Conservation (phyloP, 2,329 filamentous ascomycete genomes). For the Aspergillus quadrilineatus region DNA sequence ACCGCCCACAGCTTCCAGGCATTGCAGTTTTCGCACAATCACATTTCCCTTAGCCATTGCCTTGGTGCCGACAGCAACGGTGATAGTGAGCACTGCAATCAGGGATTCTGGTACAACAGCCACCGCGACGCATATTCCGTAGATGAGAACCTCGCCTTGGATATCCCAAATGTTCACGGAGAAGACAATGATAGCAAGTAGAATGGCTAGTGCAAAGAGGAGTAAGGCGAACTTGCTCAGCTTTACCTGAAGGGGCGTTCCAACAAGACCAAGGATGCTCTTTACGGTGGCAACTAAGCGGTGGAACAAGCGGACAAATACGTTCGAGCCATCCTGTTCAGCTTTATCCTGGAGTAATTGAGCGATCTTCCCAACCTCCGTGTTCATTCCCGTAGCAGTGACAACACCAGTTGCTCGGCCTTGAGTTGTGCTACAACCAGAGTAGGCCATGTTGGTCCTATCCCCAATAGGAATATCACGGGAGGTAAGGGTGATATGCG, state of each 20-base stretch:
- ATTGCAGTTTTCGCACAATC: conserved; percentile 54
- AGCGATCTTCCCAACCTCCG: conserved; percentile 62
- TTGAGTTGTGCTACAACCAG: conserved; percentile 60
- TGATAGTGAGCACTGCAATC: conserved; percentile 62
- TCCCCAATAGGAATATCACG: conserved; percentile 51
- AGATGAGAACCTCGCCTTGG: conserved; percentile 59
- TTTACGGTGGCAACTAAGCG: conserved; percentile 49
- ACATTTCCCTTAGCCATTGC: conserved; percentile 55
- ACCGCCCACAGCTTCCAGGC: conserved; percentile 57
- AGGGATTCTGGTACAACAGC: conserved; percentile 65
- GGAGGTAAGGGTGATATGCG: conserved; percentile 28
- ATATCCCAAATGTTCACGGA: conserved; percentile 58
- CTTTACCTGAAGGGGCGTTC: conserved; percentile 81
- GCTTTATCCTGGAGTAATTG: conserved; percentile 56
- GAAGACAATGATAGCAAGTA: conserved; percentile 63
- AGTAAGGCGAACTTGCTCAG: conserved; percentile 81
- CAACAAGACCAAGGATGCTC: conserved; percentile 55
- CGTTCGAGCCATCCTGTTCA: conserved; percentile 12
- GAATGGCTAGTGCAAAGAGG: conserved; percentile 69
- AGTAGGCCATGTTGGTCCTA: conserved; percentile 61
- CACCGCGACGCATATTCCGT: conserved; percentile 57
- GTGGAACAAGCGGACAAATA: conserved; percentile 32
- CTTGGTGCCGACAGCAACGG: conserved; percentile 58
- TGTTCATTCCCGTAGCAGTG: conserved; percentile 60
- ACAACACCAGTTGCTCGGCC: conserved; percentile 60